Base-by-base conservation (phyloP, 2,329 filamentous ascomycete species). In the Blastomyces gilchristii region DNA sequence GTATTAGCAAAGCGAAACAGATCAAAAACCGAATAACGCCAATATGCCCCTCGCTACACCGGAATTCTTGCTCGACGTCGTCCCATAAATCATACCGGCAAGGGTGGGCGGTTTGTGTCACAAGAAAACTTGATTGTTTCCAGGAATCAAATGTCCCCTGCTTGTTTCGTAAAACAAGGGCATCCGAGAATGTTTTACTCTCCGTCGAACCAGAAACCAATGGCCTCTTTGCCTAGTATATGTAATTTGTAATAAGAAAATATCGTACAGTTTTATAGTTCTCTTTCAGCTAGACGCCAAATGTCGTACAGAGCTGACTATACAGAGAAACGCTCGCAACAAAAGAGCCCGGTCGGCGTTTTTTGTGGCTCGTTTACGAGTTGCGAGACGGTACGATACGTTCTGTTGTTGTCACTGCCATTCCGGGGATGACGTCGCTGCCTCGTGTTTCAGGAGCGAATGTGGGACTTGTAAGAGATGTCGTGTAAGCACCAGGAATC, bases 401-500 rank as follows among this genome's bases (percentile, higher is more conserved):
- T 31, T 63, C 56, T 28, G 58, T 58, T 39, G 53, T 22, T n/a
- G 64, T 65, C 34, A 65, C 41, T 28, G 64, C 64, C 54, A 57
- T 62, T 37, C 64, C 64, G 12, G 62, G 64, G 14, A 31, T 53
- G 22, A 58, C 25, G 22, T 61, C 57, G 5, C 16, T 58, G 31
- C n/a, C 52, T 57, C 63, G 62, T 3, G 58, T 25, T 39, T 63
- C 66, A 49, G 71, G 66, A 18, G 71, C 74, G 68, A 79, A 77
- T 34, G 71, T 72, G 28, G 79, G 78, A 61, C 74, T 78, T 63
- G 73, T 70, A 57, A 80, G 71, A 7, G 80, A 78, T 62, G 76
- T 79, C 7, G 82, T 79, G 72, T 97, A 97, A 0, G 91, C 89
- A 6, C 89, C 89, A 0, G 93, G 93, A 64, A 97, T 96, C 0